Base-by-base conservation (phyloP, 169 alveolate genomes). In the Plasmodium falciparum region DNA sequence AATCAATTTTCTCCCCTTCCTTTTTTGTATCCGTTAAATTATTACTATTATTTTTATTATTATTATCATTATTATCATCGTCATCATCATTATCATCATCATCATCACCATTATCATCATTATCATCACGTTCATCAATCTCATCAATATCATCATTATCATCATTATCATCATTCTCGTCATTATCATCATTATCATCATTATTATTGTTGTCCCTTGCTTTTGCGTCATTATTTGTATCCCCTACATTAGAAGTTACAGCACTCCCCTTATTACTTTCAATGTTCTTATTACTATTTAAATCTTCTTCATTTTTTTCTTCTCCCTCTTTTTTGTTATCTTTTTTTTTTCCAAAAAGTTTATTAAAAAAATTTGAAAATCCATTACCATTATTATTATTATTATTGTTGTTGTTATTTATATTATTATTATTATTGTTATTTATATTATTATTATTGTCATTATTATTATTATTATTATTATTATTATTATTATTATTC, bases 71-170 rank as follows among this genome's bases (percentile, higher is more conserved):
- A 75, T 63, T 29, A 2, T 61, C 54, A 5, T 24, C 63, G 45
- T 62, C 15, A 47, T 62, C 43, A 4, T 20, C 49, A 24, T 13
- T 47, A 8, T 54, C 39, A 7, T 73, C 22, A 26, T 33, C 69
- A 4, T 7, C 9, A 13, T 39, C 6, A 12, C 56, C 71, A 8
- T 58, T 24, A 24, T 49, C 45, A 22, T 15, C 11, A 2, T 26
- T 62, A 73, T 54, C 73, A 59, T 73, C 33, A 11, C 49, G 22
- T 22, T 74, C 33, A 7, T 56, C 33, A 61, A 17, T 7, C 59
- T 39, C 33, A 4, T 74, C 58, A 13, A 39, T 54, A 29, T 45
- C 52, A 26, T 43, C 58, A 62, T 58, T 49, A 3, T 72, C n/a
- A 11, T 11, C 13, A 72, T 6, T 7, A 24, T 54, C 15, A 33